Percentiles rank a stretch among this genome's conserved stretches.
These are phyloP conservation scores for Davidsoniella eucalypti DNA, from an alignment of 2,329 filamentous ascomycete genomes.

Conservation along the genomic window DNA sequence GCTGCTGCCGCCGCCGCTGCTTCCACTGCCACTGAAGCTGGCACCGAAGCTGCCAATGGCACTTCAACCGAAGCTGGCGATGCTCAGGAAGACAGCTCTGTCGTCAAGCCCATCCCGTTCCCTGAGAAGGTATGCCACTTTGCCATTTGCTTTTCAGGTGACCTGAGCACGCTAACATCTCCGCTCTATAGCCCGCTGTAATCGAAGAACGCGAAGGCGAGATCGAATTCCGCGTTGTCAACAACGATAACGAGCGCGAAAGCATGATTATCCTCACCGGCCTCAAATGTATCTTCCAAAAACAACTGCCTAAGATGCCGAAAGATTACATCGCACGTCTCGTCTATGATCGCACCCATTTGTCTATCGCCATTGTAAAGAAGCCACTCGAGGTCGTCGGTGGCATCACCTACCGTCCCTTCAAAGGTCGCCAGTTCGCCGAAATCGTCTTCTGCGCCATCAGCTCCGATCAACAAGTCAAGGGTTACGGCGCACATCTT, in stretches of 20 bases:
- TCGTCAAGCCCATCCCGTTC: slow-evolving; percentile 56
- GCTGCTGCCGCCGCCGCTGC: not conserved
- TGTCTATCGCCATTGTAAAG: slow-evolving; percentile 95
- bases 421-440: slow-evolving; percentile 80
- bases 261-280: slow-evolving; percentile 90
- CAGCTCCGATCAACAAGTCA: slow-evolving; percentile 93
- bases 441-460: slow-evolving; percentile 99
- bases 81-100: slow-evolving; percentile 5
- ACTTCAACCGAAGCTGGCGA: slow-evolving; percentile 16
- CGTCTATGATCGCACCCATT: slow-evolving; percentile 90
- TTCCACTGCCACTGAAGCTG: slow-evolving; percentile 3
- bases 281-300: slow-evolving; percentile 95
- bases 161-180: too few species aligned
- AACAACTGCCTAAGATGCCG: slow-evolving; percentile 96
- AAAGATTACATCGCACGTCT: slow-evolving; percentile 97
- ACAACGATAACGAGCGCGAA: slow-evolving; percentile 80
- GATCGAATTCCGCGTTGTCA: slow-evolving; percentile 94
- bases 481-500: slow-evolving; percentile 91
- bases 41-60: slow-evolving; percentile 14
- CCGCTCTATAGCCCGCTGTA: slow-evolving; percentile 51
- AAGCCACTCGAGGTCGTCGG: slow-evolving; percentile 90
- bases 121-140: slow-evolving; percentile 56
- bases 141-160: slow-evolving; percentile 15
- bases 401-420: slow-evolving; percentile 91
- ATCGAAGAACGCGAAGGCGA: slow-evolving; percentile 86